Evolutionary conservation across 192 early-diverging fungal species (phyloP).

Genomic region (Podila epigama): DNA sequence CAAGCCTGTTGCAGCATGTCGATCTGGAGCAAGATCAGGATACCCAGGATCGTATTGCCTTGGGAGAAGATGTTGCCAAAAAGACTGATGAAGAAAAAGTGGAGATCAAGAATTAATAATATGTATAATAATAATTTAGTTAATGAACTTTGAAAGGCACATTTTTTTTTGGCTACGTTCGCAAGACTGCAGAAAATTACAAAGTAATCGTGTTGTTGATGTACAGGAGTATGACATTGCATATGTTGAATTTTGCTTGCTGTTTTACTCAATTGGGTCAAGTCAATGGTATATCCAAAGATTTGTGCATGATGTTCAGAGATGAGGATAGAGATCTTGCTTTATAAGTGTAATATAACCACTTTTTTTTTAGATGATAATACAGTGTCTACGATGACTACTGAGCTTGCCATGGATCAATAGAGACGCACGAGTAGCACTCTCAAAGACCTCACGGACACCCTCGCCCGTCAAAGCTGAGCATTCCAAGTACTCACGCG

Average conservation of each 20-base stretch:
- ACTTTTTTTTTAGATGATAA: constrained; percentile 7
- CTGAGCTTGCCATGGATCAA: constrained; percentile 24
- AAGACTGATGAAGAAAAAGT: background rate
- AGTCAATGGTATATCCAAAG: too few species aligned
- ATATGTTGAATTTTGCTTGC: too few species aligned
- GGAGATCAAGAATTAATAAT: background rate
- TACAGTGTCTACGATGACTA: background rate
- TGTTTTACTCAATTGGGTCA: too few species aligned
- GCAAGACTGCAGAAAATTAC: too few species aligned
- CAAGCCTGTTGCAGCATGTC: background rate
- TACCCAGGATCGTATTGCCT: background rate
- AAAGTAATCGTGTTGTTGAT: too few species aligned
- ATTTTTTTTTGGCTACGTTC: too few species aligned
- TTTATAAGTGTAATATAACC: too few species aligned
- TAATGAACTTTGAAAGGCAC: too few species aligned
- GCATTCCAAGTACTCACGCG: constrained; percentile 87
- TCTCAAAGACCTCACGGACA: constrained; percentile 85
- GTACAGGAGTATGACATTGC: too few species aligned
- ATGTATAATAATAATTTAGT: too few species aligned
- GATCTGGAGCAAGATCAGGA: background rate
- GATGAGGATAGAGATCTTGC: too few species aligned
- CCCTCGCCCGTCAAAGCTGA: constrained; percentile 81
- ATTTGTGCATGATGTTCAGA: too few species aligned
- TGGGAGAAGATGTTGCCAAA: background rate
- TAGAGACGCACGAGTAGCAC: constrained; percentile 81